Conservation (phyloP, 768 basidiomycete species). For the Boletus rufocinnamomeus region DNA sequence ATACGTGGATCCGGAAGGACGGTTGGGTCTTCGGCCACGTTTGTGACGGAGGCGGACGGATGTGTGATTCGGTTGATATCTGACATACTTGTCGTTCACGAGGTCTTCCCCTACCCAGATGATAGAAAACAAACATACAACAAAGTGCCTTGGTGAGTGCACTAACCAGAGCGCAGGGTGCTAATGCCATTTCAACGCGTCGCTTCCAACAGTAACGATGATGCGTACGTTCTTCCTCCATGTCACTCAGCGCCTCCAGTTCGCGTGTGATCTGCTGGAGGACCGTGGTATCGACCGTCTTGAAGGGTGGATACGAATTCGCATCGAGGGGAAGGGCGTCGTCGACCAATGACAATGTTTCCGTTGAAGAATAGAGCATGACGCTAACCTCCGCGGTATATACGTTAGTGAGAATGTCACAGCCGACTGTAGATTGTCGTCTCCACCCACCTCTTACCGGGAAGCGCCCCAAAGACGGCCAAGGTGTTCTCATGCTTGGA, state of each 20-base stretch:
- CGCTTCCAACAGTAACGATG: not conserved
- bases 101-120: not conserved
- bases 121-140: constrained; percentile 48
- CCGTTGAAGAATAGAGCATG: constrained; percentile 74
- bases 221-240: constrained; percentile 46
- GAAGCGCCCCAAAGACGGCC: constrained; percentile 88
- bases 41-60: constrained; percentile 31
- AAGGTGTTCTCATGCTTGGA: constrained; percentile 89
- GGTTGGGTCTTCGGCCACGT: constrained; percentile 35
- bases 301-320: constrained; percentile 86
- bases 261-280: constrained; percentile 61
- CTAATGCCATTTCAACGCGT: constrained; percentile 33
- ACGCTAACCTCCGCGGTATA: constrained; percentile 44
- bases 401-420: not conserved
- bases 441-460: constrained; percentile 69
- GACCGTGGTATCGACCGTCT: constrained; percentile 68
- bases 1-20: constrained; percentile 56
- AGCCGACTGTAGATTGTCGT: not conserved
- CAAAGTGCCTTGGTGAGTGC: constrained; percentile 92
- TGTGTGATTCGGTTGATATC: constrained; percentile 64
- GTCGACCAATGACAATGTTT: constrained; percentile 41
- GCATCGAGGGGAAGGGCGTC: constrained; percentile 52
- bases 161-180: constrained; percentile 75
- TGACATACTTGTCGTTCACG: constrained; percentile 32
- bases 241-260: constrained; percentile 52